Percentiles rank a stretch among this genome's conserved stretches.
Evolutionary conservation across 441 rosid species (phyloP).

Genomic region (Populus tomentosa): DNA sequence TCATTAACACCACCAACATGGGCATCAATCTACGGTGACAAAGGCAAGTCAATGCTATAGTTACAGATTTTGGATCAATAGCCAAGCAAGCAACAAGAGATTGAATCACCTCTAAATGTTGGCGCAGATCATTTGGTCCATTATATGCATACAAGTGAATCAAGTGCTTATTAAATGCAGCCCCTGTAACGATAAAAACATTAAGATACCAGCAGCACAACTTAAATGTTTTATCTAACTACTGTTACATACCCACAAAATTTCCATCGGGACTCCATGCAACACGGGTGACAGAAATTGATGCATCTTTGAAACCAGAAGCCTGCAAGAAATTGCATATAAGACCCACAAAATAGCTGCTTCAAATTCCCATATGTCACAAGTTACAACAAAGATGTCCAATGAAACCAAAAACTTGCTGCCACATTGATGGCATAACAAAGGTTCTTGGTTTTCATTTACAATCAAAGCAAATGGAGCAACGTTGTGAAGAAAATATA

Average conservation of each 20-base stretch:
- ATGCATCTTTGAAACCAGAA: slow-evolving; percentile 45
- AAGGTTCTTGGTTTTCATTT: background rate
- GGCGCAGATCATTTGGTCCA: slow-evolving; percentile 63
- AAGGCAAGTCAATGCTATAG: slow-evolving; percentile 16
- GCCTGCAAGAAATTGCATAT: slow-evolving; percentile 44
- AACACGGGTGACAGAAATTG: slow-evolving; percentile 66
- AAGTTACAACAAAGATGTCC: background rate
- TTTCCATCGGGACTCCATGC: slow-evolving; percentile 89
- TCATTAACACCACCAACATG: slow-evolving; percentile 88
- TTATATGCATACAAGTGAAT: slow-evolving; percentile 59
- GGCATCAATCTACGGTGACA: slow-evolving; percentile 66
- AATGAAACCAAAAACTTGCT: background rate
- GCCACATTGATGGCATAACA: background rate
- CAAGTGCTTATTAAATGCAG: slow-evolving; percentile 70
- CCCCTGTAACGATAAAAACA: slow-evolving; percentile 50
- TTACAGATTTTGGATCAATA: slow-evolving; percentile 3
- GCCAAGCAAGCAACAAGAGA: slow-evolving; percentile 7
- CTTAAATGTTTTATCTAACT: background rate
- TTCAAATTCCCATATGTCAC: slow-evolving; percentile 7
- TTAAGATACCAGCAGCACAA: slow-evolving; percentile 19
- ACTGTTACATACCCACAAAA: slow-evolving; percentile 59
- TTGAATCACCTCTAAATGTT: slow-evolving; percentile 61
- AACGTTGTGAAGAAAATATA: background rate
- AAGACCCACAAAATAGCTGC: slow-evolving; percentile 16
- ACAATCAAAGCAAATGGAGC: background rate